Percentiles rank a stretch among this genome's conserved stretches.
Evolutionary conservation across 495 filamentous ascomycete species (phyloP).

Genomic region (Cudoniella acicularis): DNA sequence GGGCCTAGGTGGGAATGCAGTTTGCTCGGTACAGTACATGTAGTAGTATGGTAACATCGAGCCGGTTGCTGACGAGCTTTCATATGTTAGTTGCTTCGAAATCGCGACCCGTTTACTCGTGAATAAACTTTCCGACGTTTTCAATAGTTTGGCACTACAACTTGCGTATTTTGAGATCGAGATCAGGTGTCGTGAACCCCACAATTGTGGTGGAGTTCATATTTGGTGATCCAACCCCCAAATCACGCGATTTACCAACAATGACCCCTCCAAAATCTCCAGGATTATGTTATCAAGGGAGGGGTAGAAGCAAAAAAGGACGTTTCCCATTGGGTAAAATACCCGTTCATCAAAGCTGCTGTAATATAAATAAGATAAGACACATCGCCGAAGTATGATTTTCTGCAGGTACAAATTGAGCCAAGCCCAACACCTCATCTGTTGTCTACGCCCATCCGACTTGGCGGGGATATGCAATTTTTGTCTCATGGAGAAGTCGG

Average conservation of each 20-base stretch:
- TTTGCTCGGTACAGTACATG: too few relatives aligned
- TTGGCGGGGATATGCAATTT: too few relatives aligned
- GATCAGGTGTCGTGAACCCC: neutral
- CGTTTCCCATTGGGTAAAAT: too few relatives aligned
- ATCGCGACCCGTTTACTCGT: neutral
- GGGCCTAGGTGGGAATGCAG: neutral
- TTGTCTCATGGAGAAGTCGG: too few relatives aligned
- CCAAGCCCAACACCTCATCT: too few relatives aligned
- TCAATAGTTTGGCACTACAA: neutral
- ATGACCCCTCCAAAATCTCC: neutral
- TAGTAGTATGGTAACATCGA: neutral
- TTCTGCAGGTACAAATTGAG: too few relatives aligned
- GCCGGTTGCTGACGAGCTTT: neutral
- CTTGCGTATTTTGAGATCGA: neutral
- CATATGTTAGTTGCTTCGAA: neutral
- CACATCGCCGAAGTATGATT: too few relatives aligned
- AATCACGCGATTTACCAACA: neutral
- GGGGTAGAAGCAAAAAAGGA: too few relatives aligned
- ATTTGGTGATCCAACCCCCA: neutral
- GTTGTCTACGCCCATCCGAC: too few relatives aligned
- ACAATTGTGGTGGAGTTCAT: neutral
- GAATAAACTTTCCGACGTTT: neutral
- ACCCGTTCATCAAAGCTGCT: too few relatives aligned
- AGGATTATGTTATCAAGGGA: too few relatives aligned
- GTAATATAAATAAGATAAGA: too few relatives aligned